Conservation (phyloP, 164 flowering plant genomes). For the Macadamia integrifolia region DNA sequence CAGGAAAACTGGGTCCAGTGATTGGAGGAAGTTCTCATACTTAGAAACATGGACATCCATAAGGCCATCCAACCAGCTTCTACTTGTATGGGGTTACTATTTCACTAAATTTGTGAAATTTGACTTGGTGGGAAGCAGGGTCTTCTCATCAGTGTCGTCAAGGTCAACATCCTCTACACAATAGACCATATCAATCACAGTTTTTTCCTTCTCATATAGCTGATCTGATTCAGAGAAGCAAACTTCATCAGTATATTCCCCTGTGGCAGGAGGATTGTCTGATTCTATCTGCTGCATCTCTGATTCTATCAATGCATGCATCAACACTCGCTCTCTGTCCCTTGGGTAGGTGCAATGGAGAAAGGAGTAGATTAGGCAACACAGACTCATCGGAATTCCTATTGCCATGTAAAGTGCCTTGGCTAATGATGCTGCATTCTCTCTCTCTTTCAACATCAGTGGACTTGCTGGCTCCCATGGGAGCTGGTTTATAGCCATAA, state of each 20-base stretch:
- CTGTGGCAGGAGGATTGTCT: conserved; percentile 20
- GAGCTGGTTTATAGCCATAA: conserved; percentile 69
- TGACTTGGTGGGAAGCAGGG: conserved; percentile 38
- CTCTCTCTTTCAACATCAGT: conserved; percentile 64
- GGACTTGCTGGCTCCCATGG: conserved; percentile 41
- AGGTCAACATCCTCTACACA: conserved; percentile 27
- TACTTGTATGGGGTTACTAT: too few species aligned
- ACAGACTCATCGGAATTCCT: conserved; percentile 71
- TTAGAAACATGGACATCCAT: too few species aligned
- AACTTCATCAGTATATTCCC: conserved; percentile 19
- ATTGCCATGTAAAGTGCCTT: conserved; percentile 76
- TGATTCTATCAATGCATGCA: conserved; percentile 66
- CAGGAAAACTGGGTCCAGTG: too few species aligned
- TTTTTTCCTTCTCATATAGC: conserved; percentile 21
- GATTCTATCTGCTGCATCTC: conserved; percentile 56
- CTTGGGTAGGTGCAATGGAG: conserved; percentile 79
- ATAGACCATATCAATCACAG: conserved; percentile 39
- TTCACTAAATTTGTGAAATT: conserved; percentile 9
- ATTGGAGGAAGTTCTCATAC: too few species aligned
- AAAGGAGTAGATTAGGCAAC: conserved; percentile 75
- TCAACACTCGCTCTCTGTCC: conserved; percentile 68
- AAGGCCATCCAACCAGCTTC: too few species aligned
- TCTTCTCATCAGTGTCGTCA: conserved; percentile 46
- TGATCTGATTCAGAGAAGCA: conserved; percentile 21
- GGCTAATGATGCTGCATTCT: conserved; percentile 74